Percentiles rank a stretch among this genome's conserved stretches.
phyloP scores from a whole-genome alignment of 441 rosid species.

The Gossypium davidsonii region DNA sequence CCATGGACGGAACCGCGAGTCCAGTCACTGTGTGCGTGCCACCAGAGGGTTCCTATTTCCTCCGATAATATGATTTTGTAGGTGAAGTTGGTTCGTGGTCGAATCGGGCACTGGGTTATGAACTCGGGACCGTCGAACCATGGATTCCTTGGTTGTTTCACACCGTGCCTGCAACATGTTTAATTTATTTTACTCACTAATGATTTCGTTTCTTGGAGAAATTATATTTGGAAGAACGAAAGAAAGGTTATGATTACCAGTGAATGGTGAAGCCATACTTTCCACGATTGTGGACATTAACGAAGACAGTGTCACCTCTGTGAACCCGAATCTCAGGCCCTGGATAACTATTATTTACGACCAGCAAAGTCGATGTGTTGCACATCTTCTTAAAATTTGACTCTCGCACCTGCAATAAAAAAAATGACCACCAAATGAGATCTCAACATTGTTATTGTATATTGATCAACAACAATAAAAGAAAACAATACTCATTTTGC shows the following conservation, averaged over 20 bases:
- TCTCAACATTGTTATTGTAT: conserved; percentile 1
- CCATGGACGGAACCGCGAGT: conserved; percentile 54
- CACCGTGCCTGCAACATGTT: conserved; percentile 48
- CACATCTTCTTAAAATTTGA: conserved; percentile 37
- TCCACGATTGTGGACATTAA: conserved; percentile 40
- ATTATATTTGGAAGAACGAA: not conserved
- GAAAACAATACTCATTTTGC: too few relatives aligned
- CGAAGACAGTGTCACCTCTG: conserved; percentile 40
- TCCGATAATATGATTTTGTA: conserved; percentile 35
- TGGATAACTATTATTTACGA: conserved; percentile 49
- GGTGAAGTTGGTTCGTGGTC: conserved; percentile 36
- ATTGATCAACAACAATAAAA: too few relatives aligned
- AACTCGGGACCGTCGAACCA: conserved; percentile 68
- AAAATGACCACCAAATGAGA: not conserved
- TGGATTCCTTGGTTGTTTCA: conserved; percentile 49
- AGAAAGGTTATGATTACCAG: conserved; percentile 27
- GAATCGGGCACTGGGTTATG: conserved; percentile 59
- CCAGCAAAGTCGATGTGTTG: conserved; percentile 10
- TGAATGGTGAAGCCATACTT: conserved; percentile 48
- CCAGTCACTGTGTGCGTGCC: conserved; percentile 70
- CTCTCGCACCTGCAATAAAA: conserved; percentile 15
- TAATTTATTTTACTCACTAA: not conserved
- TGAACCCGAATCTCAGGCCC: conserved; percentile 41
- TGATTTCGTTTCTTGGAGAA: not conserved
- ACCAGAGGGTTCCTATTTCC: conserved; percentile 60